Base-by-base conservation (phyloP, 1,139 yeast species). In the Nakaseomyces delphensis region DNA sequence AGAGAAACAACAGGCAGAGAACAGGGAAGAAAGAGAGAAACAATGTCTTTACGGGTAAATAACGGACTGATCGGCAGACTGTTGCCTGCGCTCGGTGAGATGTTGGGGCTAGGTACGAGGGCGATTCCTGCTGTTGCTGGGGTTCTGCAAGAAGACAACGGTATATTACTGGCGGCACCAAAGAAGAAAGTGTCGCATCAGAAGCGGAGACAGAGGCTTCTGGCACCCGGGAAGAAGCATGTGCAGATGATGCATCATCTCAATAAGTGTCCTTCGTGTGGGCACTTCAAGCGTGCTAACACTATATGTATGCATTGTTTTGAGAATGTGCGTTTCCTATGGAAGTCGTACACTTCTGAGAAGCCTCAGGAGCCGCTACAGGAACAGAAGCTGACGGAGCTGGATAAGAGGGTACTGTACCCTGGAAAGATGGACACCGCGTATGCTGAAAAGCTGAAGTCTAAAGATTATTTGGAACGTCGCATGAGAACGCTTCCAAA, bases 241-340 rank as follows among this genome's bases (percentile, higher is more conserved):
- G 70, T 83, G 51, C 77, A 85, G 61, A 79, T 80, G 43, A 70
- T 84, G 51, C 75, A 79, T 46, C 83, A 84, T 60, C 68, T 91
- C 54, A 85, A 83, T 50, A 76, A 95, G 60, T 91, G 98, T 63
- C 96, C 97, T 3, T 83, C 96, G 0, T 91, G 98, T 67, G 98
- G 98, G 36, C 83, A 84, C 50, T 83, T 78, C 53, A 89, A 89
- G 66, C 73, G 96, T 58, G 79, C 93, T 2, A 95, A 89, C 63
- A 79, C 87, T 44, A 72, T 89, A 62, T 89, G 98, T 65, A 86
- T 86, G 95, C 76, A 83, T 59, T 89, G 98, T 66, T 89, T 86
- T 48, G 77, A 74, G 32, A 91, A 86, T 60, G 83, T 89, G 56
- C 80, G 77, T 60, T 68, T 73, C 43, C 71, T 83, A 43, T 83